A percentile compares a stretch with the other conserved stretches of the same genome.
These are phyloP conservation scores for Vitis hybrid DNA, from an alignment of 177 flowering plant species.

Conservation along the genomic window DNA sequence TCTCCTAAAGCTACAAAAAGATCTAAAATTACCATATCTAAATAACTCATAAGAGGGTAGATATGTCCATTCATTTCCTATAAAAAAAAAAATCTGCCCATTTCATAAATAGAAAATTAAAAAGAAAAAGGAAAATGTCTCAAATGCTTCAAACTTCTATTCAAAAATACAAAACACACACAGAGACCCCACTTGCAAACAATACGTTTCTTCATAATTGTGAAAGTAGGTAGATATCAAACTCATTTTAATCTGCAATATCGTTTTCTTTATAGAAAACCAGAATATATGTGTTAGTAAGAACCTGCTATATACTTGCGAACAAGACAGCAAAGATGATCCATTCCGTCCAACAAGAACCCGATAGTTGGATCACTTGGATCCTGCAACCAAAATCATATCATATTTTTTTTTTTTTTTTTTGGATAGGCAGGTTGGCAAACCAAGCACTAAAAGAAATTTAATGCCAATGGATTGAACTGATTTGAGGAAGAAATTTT, in stretches of 20 bases:
- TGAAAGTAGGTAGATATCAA: neutral
- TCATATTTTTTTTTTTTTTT: neutral
- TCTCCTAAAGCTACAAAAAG: too few relatives aligned
- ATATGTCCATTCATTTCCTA: too few relatives aligned
- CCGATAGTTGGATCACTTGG: slow-evolving; percentile 98
- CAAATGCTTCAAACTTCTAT: neutral
- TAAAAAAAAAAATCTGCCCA: neutral
- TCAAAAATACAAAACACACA: neutral
- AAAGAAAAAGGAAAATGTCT: neutral
- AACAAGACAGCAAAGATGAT: slow-evolving; percentile 82
- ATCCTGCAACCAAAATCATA: slow-evolving; percentile 55
- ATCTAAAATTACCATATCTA: too few relatives aligned
- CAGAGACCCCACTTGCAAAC: neutral
- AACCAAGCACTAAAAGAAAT: slow-evolving; percentile 5
- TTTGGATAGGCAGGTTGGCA: neutral
- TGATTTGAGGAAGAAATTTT: slow-evolving; percentile 2
- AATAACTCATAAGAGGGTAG: too few relatives aligned
- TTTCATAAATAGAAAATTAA: neutral
- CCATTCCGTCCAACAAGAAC: slow-evolving; percentile 93
- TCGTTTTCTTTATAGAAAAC: too few relatives aligned
- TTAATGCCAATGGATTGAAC: neutral
- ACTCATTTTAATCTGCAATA: slow-evolving; percentile 37
- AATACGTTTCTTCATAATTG: too few relatives aligned
- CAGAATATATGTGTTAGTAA: too few relatives aligned
- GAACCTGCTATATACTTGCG: slow-evolving; percentile 79